These are phyloP conservation scores for Ambrosia hybrid DNA, from an alignment of 140 eudicot genomes.

Conservation along the genomic window DNA sequence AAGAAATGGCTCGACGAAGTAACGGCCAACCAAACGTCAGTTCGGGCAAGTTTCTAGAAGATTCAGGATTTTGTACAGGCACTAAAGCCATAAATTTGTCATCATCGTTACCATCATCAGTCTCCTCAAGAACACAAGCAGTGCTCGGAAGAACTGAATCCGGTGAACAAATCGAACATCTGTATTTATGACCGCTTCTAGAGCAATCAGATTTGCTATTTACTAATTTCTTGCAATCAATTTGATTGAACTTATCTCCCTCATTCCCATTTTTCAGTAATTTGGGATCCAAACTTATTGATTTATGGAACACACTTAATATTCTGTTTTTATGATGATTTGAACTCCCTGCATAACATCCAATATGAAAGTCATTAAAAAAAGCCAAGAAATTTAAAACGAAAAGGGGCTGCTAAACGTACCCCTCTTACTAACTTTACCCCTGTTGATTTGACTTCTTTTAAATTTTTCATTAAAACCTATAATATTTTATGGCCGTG, in stretches of 20 bases:
- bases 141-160: conserved; percentile 40
- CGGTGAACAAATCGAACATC: conserved; percentile 43
- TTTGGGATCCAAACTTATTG: conserved; percentile 35
- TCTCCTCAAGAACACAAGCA: conserved; percentile 33
- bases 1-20: conserved; percentile 45
- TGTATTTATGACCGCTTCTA: conserved; percentile 4
- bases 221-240: conserved; percentile 16
- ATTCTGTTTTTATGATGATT: conserved; percentile 37
- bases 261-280: conserved; percentile 23
- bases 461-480: too few species aligned
- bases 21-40: conserved; percentile 56
- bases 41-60: conserved; percentile 40
- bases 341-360: conserved; percentile 26
- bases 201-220: conserved; percentile 13
- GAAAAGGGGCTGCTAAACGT: too few species aligned
- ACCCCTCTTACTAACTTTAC: too few species aligned
- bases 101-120: conserved; percentile 9
- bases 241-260: neutral
- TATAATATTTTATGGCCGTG: too few species aligned
- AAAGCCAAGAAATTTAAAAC: neutral
- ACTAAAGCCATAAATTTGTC: conserved; percentile 41
- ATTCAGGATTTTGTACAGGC: conserved; percentile 34
- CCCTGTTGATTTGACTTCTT: too few species aligned
- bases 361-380: neutral
- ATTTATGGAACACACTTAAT: conserved; percentile 32